These are phyloP conservation scores for Capsicum chinense DNA, from an alignment of 257 asterid species.

Conservation along the genomic window DNA sequence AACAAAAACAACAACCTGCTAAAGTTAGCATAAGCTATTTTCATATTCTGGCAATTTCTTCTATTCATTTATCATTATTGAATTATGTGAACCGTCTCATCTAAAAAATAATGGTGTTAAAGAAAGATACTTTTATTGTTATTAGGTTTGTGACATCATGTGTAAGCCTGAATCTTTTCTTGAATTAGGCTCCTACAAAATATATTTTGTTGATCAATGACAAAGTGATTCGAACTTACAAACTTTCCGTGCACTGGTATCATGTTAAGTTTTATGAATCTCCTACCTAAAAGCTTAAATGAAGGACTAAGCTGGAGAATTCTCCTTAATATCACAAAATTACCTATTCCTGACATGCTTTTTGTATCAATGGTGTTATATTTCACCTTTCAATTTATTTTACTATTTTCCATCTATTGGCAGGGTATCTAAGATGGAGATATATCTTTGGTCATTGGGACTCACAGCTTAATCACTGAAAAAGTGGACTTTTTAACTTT, in stretches of 20 bases:
- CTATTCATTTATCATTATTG: not conserved
- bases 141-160: slow-evolving; percentile 13
- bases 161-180: slow-evolving; percentile 16
- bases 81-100: not conserved
- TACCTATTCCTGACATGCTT: not conserved
- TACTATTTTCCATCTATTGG: slow-evolving; percentile 33
- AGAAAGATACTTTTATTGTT: slow-evolving; percentile 14
- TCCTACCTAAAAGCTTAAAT: slow-evolving; percentile 6
- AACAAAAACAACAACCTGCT: not conserved
- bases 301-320: not conserved
- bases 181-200: not conserved
- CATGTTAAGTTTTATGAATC: not conserved
- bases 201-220: not conserved
- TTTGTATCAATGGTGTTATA: not conserved
- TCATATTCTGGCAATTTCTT: not conserved
- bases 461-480: slow-evolving; percentile 88
- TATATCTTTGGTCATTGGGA: slow-evolving; percentile 87
- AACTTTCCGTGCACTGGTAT: not conserved
- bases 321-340: slow-evolving; percentile 21
- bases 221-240: not conserved
- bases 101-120: not conserved
- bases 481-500: slow-evolving; percentile 82
- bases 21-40: not conserved
- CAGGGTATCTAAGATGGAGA: slow-evolving; percentile 90
- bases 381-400: slow-evolving; percentile 28